phyloP scores from a whole-genome alignment of 208 protist genomes.

The Balamuthia mandrillaris region DNA sequence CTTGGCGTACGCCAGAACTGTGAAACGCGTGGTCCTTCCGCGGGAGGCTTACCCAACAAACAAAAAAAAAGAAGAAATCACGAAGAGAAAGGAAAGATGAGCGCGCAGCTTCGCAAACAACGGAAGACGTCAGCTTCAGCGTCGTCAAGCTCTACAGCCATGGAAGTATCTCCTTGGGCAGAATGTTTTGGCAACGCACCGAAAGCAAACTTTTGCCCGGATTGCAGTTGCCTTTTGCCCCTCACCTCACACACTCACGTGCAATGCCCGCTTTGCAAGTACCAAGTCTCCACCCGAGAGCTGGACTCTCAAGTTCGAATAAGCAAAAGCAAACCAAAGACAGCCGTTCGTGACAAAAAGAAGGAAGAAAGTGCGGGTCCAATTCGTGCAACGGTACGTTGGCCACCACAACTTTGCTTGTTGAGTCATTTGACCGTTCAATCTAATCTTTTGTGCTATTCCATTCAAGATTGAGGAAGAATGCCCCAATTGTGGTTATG shows the following conservation, averaged over 20 bases:
- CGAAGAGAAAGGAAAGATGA: too few species aligned
- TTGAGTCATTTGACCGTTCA: neutral
- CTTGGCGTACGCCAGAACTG: too few species aligned
- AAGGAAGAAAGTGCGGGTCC: neutral
- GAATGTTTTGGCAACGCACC: too few species aligned
- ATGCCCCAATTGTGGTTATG: constrained; percentile 72
- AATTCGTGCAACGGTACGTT: neutral
- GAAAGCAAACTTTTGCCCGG: neutral
- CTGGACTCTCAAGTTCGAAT: neutral
- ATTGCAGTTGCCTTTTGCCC: neutral
- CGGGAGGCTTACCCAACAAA: too few species aligned
- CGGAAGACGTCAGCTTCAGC: too few species aligned
- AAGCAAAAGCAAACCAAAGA: constrained; percentile 5
- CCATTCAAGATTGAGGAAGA: constrained; percentile 63
- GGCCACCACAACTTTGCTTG: neutral
- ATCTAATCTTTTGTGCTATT: neutral
- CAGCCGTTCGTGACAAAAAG: neutral
- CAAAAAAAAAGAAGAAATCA: too few species aligned
- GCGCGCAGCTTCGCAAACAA: too few species aligned
- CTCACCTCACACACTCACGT: neutral
- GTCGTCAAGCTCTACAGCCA: too few species aligned
- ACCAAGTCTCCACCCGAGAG: neutral
- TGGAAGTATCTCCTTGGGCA: too few species aligned
- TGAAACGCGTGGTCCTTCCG: too few species aligned
- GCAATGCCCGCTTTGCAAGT: neutral